Conservation (phyloP, 495 filamentous ascomycete genomes). For the Alectoria sarmentosa region DNA sequence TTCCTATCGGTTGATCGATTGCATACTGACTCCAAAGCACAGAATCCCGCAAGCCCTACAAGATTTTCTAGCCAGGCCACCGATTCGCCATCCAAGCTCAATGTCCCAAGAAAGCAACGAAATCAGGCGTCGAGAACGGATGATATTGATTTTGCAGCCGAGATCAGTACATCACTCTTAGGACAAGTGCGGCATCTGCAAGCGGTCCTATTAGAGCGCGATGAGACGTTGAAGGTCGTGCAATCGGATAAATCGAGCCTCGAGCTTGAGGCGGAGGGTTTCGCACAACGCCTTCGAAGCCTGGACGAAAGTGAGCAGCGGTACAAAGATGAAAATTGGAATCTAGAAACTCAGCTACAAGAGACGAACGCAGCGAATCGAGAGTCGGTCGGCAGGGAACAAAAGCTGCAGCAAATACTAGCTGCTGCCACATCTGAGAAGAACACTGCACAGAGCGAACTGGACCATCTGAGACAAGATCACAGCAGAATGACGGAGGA, state of each 20-base stretch:
- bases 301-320: slow-evolving; percentile 90
- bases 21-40: background rate
- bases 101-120: slow-evolving; percentile 77
- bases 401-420: slow-evolving; percentile 65
- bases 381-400: slow-evolving; percentile 71
- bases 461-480: slow-evolving; percentile 77
- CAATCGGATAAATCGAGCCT: slow-evolving; percentile 68
- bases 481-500: slow-evolving; percentile 78
- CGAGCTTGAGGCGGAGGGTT: slow-evolving; percentile 72
- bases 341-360: slow-evolving; percentile 80
- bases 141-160: slow-evolving; percentile 93
- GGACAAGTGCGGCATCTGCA: slow-evolving; percentile 86
- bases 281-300: slow-evolving; percentile 67
- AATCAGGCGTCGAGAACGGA: slow-evolving; percentile 83
- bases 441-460: slow-evolving; percentile 63
- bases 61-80: slow-evolving; percentile 81
- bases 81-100: slow-evolving; percentile 82
- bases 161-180: slow-evolving; percentile 86
- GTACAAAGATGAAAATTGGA: slow-evolving; percentile 98
- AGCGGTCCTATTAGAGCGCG: slow-evolving; percentile 70
- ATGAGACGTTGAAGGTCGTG: slow-evolving; percentile 71
- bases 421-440: slow-evolving; percentile 67
- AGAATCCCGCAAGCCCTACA: slow-evolving; percentile 67
- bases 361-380: slow-evolving; percentile 63
- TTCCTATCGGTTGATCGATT: background rate